These are phyloP conservation scores for Pterocarpus santalinus DNA, from an alignment of 306 rosid genomes.

Conservation along the genomic window DNA sequence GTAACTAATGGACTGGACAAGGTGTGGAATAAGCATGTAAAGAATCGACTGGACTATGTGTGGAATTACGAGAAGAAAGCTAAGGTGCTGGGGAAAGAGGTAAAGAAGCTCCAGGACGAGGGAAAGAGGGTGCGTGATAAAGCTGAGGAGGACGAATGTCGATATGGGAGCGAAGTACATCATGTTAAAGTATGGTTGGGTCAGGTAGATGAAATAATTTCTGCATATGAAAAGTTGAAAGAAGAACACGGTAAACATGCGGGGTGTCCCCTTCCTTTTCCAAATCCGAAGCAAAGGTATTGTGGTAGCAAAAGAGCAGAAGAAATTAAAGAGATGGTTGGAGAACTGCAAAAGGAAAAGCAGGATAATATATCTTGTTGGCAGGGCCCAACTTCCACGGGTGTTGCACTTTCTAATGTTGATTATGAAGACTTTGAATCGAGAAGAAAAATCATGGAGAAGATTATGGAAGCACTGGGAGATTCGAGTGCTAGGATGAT, in stretches of 20 bases:
- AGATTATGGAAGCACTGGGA: not conserved
- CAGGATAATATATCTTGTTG: not conserved
- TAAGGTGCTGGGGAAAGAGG: not conserved
- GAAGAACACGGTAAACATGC: not conserved
- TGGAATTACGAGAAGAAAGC: not conserved
- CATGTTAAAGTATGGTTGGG: not conserved
- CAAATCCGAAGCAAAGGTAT: not conserved
- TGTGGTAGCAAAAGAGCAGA: not conserved
- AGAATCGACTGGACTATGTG: not conserved
- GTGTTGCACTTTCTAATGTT: not conserved
- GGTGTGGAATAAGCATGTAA: not conserved
- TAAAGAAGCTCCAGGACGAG: not conserved
- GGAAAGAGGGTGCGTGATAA: not conserved
- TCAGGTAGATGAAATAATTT: not conserved
- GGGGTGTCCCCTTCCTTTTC: not conserved
- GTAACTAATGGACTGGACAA: not conserved
- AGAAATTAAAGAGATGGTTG: not conserved
- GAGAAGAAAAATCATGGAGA: not conserved
- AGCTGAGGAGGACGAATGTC: not conserved
- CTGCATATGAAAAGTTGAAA: not conserved
- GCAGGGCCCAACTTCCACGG: not conserved
- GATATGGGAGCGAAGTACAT: not conserved
- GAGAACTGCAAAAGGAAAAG: not conserved
- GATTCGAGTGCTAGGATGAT: not conserved
- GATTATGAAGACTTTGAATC: slow-evolving; percentile 13